Evolutionary conservation across 345 rosid genomes (phyloP).

Genomic region (Syzygium oleosum): DNA sequence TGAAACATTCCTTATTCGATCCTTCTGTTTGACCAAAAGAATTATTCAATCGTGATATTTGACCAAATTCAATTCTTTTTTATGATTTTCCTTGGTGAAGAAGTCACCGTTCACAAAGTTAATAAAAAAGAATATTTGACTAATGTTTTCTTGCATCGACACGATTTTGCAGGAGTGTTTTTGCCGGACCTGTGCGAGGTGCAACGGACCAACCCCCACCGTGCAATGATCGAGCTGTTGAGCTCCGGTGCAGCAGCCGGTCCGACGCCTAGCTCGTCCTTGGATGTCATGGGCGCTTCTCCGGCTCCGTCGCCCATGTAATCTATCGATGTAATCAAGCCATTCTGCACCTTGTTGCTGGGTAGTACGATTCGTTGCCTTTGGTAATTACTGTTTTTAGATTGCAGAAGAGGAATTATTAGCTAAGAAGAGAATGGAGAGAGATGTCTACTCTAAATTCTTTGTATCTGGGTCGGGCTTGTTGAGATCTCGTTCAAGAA

Average conservation of each 20-base stretch:
- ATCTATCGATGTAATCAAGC: not conserved
- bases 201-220: constrained; percentile 56
- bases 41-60: not conserved
- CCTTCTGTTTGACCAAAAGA: not conserved
- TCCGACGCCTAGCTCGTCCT: constrained; percentile 18
- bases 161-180: constrained; percentile 56
- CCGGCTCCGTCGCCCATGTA: constrained; percentile 30
- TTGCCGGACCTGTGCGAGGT: constrained; percentile 73
- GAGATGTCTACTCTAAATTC: not conserved
- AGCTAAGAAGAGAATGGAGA: not conserved
- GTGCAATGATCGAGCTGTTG: constrained; percentile 59
- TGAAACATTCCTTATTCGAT: not conserved
- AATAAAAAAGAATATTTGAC: not conserved
- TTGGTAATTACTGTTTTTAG: not conserved
- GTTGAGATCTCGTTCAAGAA: not conserved
- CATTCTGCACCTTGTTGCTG: not conserved
- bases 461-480: not conserved
- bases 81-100: not conserved
- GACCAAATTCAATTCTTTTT: not conserved
- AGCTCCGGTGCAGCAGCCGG: constrained; percentile 59
- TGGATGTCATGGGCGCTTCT: not conserved
- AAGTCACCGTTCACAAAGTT: not conserved
- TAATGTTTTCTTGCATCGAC: not conserved
- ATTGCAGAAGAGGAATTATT: not conserved
- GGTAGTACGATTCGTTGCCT: not conserved